These are phyloP conservation scores for Telopea speciosissima DNA, from an alignment of 177 flowering plant species.

Conservation along the genomic window DNA sequence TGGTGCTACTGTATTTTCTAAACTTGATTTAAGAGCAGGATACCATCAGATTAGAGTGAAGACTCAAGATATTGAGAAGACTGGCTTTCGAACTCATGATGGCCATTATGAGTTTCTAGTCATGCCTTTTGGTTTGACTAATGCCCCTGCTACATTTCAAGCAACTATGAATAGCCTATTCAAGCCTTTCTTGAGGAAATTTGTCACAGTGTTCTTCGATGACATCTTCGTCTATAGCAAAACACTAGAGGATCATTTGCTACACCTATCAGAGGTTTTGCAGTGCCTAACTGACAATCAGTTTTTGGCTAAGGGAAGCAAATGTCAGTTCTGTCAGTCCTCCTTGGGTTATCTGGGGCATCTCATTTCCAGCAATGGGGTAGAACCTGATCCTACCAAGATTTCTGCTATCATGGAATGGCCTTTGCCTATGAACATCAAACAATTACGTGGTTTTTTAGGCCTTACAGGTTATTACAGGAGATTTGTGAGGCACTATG, in stretches of 20 bases:
- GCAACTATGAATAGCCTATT: neutral
- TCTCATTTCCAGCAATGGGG: neutral
- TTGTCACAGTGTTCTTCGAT: neutral
- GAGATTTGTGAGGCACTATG: constrained; percentile 6
- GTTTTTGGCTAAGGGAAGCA: neutral
- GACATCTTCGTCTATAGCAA: constrained; percentile 2
- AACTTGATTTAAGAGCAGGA: neutral
- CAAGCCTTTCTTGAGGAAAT: neutral
- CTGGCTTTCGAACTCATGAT: neutral
- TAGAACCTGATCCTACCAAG: neutral
- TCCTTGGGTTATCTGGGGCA: neutral
- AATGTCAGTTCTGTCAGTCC: neutral
- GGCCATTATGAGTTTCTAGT: neutral
- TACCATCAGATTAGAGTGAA: neutral
- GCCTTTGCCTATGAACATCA: too few relatives aligned
- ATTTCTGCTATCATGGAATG: too few relatives aligned
- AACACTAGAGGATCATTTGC: neutral
- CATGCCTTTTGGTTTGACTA: neutral
- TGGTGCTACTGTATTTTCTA: neutral
- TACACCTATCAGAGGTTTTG: neutral
- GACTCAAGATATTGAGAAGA: neutral
- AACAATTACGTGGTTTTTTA: neutral
- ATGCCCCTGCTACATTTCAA: neutral
- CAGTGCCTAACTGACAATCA: neutral
- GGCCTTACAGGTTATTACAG: constrained; percentile 5